These are phyloP conservation scores for Tricholoma matsutake DNA, from an alignment of 768 basidiomycete genomes.

Conservation along the genomic window DNA sequence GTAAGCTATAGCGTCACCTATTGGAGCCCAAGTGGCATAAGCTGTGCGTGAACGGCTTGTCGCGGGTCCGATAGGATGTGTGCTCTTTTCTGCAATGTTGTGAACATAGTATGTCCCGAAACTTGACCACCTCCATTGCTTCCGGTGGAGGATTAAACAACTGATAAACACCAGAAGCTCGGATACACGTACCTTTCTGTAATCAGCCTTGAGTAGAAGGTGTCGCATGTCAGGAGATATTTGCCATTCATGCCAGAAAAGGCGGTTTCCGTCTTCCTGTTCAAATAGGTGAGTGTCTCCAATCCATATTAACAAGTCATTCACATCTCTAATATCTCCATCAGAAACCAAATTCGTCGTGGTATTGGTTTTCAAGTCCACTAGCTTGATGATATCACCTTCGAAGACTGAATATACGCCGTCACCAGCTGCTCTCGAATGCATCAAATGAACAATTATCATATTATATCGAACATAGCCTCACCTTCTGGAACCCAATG, in stretches of 20 bases:
- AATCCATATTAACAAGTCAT: constrained; percentile 12
- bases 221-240: constrained; percentile 91
- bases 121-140: constrained; percentile 95
- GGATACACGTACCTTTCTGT: constrained; percentile 54
- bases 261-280: constrained; percentile 52
- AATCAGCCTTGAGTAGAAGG: constrained; percentile 75
- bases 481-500: constrained; percentile 93
- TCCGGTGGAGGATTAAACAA: neutral
- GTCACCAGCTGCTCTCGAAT: constrained; percentile 68
- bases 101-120: constrained; percentile 95
- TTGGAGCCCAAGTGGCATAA: constrained; percentile 88
- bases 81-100: constrained; percentile 62
- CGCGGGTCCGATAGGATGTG: constrained; percentile 69
- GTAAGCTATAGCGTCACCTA: constrained; percentile 79
- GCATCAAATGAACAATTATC: neutral
- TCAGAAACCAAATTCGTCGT: constrained; percentile 58
- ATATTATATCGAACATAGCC: constrained; percentile 13
- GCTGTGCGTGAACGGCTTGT: constrained; percentile 68
- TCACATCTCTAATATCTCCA: constrained; percentile 64
- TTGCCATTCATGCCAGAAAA: constrained; percentile 64
- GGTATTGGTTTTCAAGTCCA: constrained; percentile 74
- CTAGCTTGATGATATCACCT: constrained; percentile 68
- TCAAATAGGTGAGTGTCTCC: constrained; percentile 5
- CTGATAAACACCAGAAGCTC: no score
- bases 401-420: constrained; percentile 78